Evolutionary conservation across 2,329 filamentous ascomycete species (phyloP), one percentile per base, ranked within the genome.

Genomic region (Leptographium flavum): DNA sequence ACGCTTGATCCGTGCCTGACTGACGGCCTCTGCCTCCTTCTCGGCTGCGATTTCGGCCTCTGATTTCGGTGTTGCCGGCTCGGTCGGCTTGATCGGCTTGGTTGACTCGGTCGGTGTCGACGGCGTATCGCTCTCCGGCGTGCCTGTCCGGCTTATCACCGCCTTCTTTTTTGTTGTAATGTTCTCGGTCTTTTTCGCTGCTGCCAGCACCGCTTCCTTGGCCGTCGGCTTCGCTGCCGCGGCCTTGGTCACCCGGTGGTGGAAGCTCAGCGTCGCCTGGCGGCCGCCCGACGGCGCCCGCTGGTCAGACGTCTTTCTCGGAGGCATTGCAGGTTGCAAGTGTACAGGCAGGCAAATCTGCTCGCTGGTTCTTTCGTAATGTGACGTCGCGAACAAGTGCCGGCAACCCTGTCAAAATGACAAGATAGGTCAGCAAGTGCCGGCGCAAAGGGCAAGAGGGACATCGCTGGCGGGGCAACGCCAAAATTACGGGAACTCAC

Each of bases 1-100:
- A 56, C 69, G 70, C 54, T 74, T 74, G 50, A 96, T 79, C 55
- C 86, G 78, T 40, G 71, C 65, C 46, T 83, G 73, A 8, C 73
- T 74, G 36, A 93, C 63, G 52, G 76, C 73, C 50, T 76, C 68
- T 1, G 87, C 87, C 48, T 63, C 64, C 21, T 69, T 53, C 54
- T 83, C 72, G 7, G 60, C 64, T 47, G 68, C 69, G 22, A 69
- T 53, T 54, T 83, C 72, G 6, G 60, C 64, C 48, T 68, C 70
- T 7, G 66, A 67, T 57, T 71, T 74, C 30, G 30, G 28, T 1
- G n/a, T 13, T 4, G 30, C 21, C 41, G 36, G 10, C 3, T 25
- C 41, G 4, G 14, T n/a, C 22, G 19, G 9, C 32, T 28, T 23
- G 27, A 32, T 21, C 27, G 27, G 6, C 17, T 28, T 23, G 27